Evolutionary conservation across 1,284 basidiomycete genomes (phyloP), one percentile per base, ranked within the genome.

Genomic region (Vanrija pseudolonga): DNA sequence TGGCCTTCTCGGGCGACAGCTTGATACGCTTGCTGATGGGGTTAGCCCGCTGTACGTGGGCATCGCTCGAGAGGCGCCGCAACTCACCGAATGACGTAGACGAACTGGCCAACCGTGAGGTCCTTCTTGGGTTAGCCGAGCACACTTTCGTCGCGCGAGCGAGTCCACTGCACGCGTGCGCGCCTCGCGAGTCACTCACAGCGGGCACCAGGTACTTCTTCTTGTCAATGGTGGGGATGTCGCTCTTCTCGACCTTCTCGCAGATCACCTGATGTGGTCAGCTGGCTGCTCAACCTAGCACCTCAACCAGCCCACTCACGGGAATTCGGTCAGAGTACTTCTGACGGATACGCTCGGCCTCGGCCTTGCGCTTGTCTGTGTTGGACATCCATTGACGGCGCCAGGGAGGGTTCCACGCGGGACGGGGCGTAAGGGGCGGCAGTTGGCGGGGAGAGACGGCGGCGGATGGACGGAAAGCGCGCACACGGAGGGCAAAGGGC

Each of bases 171-270:
- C 38, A 19, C 38, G 2, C n/a, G 6, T 4, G 14, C 19, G 38
- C 38, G n/a, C 6, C 38, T 7, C 32, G 7, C 6, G 14, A 9
- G 19, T 12, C 24, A 74, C 78, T 46, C 45, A 94, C 91, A 50
- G 93, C 95, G 50, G 96, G 96, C 4, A 98, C 96, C 45, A 99
- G 83, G 69, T 98, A 99, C 82, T 98, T 99, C 89, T 98, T 98
- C 90, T 99, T 99, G 83, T 98, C 96, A 72, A 99, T 98, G 19
- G 93, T 95, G 0, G 94, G 92, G 73, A 98, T 98, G 78, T 99
- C 96, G 54, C 94, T 96, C 73, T 90, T 86, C 81, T 98, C 95
- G 50, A 93, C 95, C 81, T 98, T 98, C 84, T 99, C 96, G 79
- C 96, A 99, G 77, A 99, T 99, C 62, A 98, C 94, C 93, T 97